Base-by-base conservation (phyloP, 2,329 filamentous ascomycete species). In the Botrytis porri region DNA sequence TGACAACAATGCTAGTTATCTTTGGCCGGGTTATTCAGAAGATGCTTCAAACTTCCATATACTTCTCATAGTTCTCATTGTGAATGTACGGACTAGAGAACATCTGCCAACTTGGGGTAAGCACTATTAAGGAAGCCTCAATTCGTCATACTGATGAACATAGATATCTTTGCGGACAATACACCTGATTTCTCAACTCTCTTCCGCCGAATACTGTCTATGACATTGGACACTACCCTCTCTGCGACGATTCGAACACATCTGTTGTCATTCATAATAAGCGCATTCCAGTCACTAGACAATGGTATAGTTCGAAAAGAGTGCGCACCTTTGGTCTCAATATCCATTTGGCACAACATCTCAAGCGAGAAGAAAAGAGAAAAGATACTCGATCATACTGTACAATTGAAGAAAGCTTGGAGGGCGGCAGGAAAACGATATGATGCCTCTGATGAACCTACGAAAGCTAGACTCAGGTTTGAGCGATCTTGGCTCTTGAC, bases 401-500 rank as follows among this genome's bases (percentile, higher is more conserved):
- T 89, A n/a, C 90, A 93, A 76, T 83, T 97, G 78, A 91, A 89
- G 80, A 98, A 98, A 81, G 92, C 94, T 67, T 99, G 96, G 96
- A 91, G 94, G 78, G 94, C 95, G 14, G 88, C 94, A 2, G 87
- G 86, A 32, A 98, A 97, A 84, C 88, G 95, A 76, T 98, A 93
- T 77, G 95, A 98, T 75, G 90, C 92, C 54, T 93, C 92, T 69
- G 95, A 98, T 81, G 92, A 95, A 74, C 83, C 86, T 7, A 88
- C 88, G 0, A 94, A 98, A 81, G 90, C 92, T 25, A 90, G 91
- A 71, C 84, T 98, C 76, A 90, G 93, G 37, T 98, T 99, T 78
- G 96, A 99, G 82, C 89, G 97, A 72, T 93, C 93, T 62, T 99
- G 96, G 97, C 86, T 99, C 18, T 97, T 94, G 80, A 92, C 93